These are phyloP conservation scores for Thinopyrum elongatum DNA, from an alignment of 176 grass and related monocot species.

Conservation along the genomic window DNA sequence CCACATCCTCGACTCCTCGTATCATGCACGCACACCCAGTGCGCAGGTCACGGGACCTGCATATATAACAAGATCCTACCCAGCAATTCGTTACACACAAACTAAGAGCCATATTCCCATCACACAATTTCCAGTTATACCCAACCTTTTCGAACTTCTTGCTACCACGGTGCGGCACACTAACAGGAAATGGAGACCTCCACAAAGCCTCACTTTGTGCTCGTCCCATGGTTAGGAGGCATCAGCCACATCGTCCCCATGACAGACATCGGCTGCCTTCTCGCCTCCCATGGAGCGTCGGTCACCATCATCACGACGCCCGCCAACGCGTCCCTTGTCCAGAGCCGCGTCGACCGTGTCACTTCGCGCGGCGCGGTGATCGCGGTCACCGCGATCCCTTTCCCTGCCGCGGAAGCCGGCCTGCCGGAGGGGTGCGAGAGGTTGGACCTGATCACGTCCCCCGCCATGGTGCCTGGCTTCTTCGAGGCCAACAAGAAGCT, in stretches of 20 bases:
- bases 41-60: not conserved
- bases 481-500: conserved; percentile 39
- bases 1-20: too few relatives aligned
- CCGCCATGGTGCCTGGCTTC: conserved; percentile 28
- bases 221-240: conserved; percentile 51
- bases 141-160: not conserved
- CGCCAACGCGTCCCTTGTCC: conserved; percentile 35
- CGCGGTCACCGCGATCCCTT: conserved; percentile 47
- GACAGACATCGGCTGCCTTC: conserved; percentile 58
- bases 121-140: too few relatives aligned
- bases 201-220: conserved; percentile 47
- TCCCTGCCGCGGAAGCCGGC: conserved; percentile 40
- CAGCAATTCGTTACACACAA: not conserved
- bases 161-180: not conserved
- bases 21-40: not conserved
- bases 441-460: conserved; percentile 37
- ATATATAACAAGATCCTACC: not conserved
- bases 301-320: conserved; percentile 64
- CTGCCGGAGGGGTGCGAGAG: conserved; percentile 55
- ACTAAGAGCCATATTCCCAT: not conserved
- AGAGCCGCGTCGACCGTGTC: conserved; percentile 32
- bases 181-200: conserved; percentile 9
- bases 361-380: not conserved
- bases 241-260: conserved; percentile 56
- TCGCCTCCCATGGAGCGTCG: conserved; percentile 40